These are phyloP conservation scores for Russula griseocarnosa DNA, from an alignment of 768 basidiomycete species.

Conservation along the genomic window DNA sequence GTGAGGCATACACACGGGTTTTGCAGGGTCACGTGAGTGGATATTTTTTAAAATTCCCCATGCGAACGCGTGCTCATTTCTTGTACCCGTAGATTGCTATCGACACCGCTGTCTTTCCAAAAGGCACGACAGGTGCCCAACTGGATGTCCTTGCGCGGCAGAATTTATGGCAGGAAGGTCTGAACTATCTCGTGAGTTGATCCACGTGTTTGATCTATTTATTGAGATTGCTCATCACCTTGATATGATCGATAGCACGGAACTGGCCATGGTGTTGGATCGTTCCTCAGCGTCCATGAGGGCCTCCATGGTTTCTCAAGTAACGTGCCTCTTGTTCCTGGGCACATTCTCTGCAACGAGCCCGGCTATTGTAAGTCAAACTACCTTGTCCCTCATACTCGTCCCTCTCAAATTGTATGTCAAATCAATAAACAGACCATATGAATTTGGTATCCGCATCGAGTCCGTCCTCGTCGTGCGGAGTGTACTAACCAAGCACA, in stretches of 20 bases:
- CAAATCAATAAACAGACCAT: conserved; percentile 51
- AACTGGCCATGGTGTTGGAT: conserved; percentile 87
- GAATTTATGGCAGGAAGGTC: conserved; percentile 80
- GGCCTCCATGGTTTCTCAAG: conserved; percentile 77
- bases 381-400: neutral
- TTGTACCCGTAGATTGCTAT: conserved; percentile 69
- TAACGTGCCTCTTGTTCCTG: conserved; percentile 66
- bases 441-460: conserved; percentile 86
- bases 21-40: conserved; percentile 88
- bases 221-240: conserved; percentile 10
- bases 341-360: conserved; percentile 91
- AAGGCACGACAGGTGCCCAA: conserved; percentile 78
- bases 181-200: conserved; percentile 66
- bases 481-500: conserved; percentile 65
- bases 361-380: conserved; percentile 81
- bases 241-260: conserved; percentile 66
- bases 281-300: conserved; percentile 82
- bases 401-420: neutral
- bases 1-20: conserved; percentile 90
- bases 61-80: conserved; percentile 22
- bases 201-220: conserved; percentile 9
- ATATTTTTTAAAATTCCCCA: conserved; percentile 21
- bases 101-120: conserved; percentile 83
- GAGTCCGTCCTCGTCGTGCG: conserved; percentile 82
- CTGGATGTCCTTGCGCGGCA: conserved; percentile 87